phyloP scores from a whole-genome alignment of 495 filamentous ascomycete species.

The Podospora pseudoanserina region DNA sequence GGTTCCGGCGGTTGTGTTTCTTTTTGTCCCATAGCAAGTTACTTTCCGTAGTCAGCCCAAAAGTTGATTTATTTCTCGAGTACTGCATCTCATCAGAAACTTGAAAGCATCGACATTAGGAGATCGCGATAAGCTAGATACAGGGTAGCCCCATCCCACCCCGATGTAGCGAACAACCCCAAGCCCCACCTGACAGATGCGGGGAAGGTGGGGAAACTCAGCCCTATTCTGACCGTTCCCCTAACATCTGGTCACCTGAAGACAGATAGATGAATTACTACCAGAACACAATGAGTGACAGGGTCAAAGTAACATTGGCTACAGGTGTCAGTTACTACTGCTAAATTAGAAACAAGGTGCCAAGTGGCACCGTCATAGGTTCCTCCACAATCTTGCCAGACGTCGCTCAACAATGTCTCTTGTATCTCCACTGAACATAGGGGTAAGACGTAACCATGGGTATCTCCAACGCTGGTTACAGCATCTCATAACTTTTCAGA shows the following conservation, averaged over 20 bases:
- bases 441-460: not conserved
- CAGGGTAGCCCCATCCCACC: not conserved
- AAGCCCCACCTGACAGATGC: not conserved
- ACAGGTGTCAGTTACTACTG: not conserved
- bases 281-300: not conserved
- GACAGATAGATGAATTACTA: not conserved
- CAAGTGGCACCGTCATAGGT: not conserved
- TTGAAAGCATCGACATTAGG: not conserved
- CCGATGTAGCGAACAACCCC: not conserved
- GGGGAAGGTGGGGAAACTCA: not conserved
- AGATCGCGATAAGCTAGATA: not conserved
- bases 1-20: not conserved
- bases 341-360: not conserved
- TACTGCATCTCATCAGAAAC: too few relatives aligned
- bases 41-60: not conserved
- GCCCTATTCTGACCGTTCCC: not conserved
- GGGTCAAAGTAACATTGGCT: not conserved
- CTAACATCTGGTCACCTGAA: not conserved
- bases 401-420: not conserved
- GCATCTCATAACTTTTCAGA: not conserved
- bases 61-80: too few relatives aligned
- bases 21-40: not conserved
- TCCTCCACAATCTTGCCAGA: not conserved
- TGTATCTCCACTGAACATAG: not conserved
- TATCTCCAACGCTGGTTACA: not conserved